A percentile compares a stretch with the other conserved stretches of the same genome.
Evolutionary conservation across 148 eudicot genomes (phyloP).

Genomic region (Rhododendron kiyosumense): DNA sequence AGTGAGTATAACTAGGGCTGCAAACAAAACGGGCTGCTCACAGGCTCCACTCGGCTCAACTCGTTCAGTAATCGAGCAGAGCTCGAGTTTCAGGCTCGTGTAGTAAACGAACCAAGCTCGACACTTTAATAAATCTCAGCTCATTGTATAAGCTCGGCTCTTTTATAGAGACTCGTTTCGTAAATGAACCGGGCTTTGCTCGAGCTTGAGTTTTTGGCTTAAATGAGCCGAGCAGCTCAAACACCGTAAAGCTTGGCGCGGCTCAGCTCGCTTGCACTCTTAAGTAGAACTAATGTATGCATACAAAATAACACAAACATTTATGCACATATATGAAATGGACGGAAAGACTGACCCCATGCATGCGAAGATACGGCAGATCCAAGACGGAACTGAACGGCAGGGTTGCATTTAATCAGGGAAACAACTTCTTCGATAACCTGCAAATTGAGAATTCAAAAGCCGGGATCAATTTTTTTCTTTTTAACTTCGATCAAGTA

Average conservation of each 20-base stretch:
- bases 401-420: slow-evolving; percentile 8
- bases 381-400: slow-evolving; percentile 9
- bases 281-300: neutral
- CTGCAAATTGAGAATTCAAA: neutral
- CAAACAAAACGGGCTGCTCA: neutral
- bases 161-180: too few relatives aligned
- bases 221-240: too few relatives aligned
- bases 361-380: slow-evolving; percentile 15
- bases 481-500: neutral
- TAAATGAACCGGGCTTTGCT: neutral
- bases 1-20: neutral
- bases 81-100: too few relatives aligned
- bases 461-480: neutral
- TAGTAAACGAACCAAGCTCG: too few relatives aligned
- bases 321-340: neutral
- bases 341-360: slow-evolving; percentile 21
- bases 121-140: too few relatives aligned
- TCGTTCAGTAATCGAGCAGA: neutral
- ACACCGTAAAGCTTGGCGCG: too few relatives aligned
- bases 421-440: neutral
- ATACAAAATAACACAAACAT: too few relatives aligned
- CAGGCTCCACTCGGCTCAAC: neutral
- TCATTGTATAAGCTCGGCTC: too few relatives aligned
- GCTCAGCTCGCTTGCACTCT: too few relatives aligned
- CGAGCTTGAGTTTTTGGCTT: neutral